Conservation (phyloP, 352 stramenopile species). For the Phytophthora constricta region DNA sequence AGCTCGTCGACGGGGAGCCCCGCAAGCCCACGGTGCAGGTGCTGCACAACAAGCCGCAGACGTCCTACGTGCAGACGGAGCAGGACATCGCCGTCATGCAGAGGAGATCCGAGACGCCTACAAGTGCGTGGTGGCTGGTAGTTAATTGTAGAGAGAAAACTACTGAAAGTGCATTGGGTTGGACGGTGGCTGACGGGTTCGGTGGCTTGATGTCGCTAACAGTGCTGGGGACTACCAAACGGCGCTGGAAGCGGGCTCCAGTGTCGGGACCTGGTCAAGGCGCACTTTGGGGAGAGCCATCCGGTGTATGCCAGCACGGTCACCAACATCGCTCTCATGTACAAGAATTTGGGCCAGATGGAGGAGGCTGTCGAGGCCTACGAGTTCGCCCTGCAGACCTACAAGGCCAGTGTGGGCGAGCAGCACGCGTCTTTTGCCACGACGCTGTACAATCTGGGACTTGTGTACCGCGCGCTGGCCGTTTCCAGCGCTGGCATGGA, state of each 20-base stretch:
- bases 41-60: slow-evolving; percentile 60
- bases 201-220: slow-evolving; percentile 12
- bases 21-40: slow-evolving; percentile 56
- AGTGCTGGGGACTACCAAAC: slow-evolving; percentile 73
- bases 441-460: slow-evolving; percentile 83
- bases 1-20: slow-evolving; percentile 19
- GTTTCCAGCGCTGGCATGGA: slow-evolving; percentile 73
- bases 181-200: slow-evolving; percentile 33
- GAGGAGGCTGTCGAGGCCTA: slow-evolving; percentile 83
- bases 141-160: not conserved
- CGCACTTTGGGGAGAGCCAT: slow-evolving; percentile 81
- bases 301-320: slow-evolving; percentile 86
- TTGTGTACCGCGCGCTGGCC: slow-evolving; percentile 71
- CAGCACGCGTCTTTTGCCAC: slow-evolving; percentile 85
- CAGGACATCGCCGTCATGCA: slow-evolving; percentile 85
- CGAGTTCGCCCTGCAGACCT: slow-evolving; percentile 79
- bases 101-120: slow-evolving; percentile 85
- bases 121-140: slow-evolving; percentile 53
- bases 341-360: slow-evolving; percentile 84
- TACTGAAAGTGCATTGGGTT: not conserved
- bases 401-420: slow-evolving; percentile 83
- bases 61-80: slow-evolving; percentile 72
- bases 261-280: slow-evolving; percentile 75
- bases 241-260: slow-evolving; percentile 69
- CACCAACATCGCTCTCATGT: slow-evolving; percentile 89